Evolutionary conservation across 345 rosid species (phyloP), one percentile per base, ranked within the genome.

Genomic region (Linum tenue): DNA sequence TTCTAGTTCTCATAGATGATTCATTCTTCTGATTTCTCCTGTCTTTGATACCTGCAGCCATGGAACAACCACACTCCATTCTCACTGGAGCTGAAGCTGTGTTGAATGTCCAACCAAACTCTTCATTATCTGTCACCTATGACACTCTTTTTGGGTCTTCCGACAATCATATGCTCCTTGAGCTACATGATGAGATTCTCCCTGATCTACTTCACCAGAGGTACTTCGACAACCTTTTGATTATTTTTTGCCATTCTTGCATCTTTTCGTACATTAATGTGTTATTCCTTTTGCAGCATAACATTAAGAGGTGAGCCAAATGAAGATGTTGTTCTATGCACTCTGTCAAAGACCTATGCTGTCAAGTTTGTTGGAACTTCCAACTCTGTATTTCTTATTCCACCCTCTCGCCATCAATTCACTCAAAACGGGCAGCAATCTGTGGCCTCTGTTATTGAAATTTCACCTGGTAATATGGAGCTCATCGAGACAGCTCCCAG

Each of bases 311-410:
- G 97, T 55, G 83, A 86, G 72, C 80, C 82, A 16, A 85, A 88
- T 80, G 98, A 92, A 69, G 90, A 90, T 70, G 94, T 95, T 3
- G 99, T 90, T 70, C 82, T 92, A 56, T 94, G 99, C 73, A 92
- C 97, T 8, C 83, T 66, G 58, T 88, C 90, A 0, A 94, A 90
- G 73, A 90, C 99, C 55, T 90, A 72, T 67, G 82, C 86, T 0
- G 55, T 94, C 70, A 94, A 94, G 76, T 88, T 86, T 66, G 98
- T 86, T 48, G 92, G 84, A 70, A 86, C 83, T 60, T 90, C 97
- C 7, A 94, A 94, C 72, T 90, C 99, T 14, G 77, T 79, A 31
- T 82, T 82, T 68, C 92, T 94, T 40, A 70, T 86, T 51, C 97
- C 97, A 12, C 94, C 96, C 0, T 77, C 85, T 3, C 70, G 57